Percentiles rank a stretch among this genome's conserved stretches.
These are phyloP conservation scores for Geotrichum candidum DNA, from an alignment of 1,139 yeast genomes.

Conservation along the genomic window DNA sequence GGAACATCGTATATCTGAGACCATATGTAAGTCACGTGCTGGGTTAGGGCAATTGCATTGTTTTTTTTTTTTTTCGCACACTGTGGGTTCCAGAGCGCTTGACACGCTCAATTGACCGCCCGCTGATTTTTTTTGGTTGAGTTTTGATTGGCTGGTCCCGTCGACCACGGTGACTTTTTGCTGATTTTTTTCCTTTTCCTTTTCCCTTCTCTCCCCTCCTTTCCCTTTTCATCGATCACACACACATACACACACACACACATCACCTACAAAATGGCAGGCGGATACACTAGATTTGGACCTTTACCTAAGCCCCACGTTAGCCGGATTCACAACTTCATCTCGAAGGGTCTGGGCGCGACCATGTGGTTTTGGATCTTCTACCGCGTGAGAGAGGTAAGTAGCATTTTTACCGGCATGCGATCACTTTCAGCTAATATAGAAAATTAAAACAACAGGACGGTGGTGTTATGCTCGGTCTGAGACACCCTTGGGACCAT, in stretches of 20 bases:
- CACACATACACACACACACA: neutral
- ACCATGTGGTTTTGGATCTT: slow-evolving; percentile 85
- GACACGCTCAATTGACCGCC: neutral
- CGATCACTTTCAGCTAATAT: neutral
- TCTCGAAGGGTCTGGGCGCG: slow-evolving; percentile 66
- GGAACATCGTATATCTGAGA: neutral
- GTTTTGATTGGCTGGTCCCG: neutral
- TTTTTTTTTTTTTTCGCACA: neutral
- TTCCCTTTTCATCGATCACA: neutral
- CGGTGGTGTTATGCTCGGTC: slow-evolving; percentile 39
- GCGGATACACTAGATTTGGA: slow-evolving; percentile 21
- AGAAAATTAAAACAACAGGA: slow-evolving; percentile 25
- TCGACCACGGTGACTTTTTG: neutral
- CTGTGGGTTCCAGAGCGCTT: neutral
- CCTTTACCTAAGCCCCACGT: slow-evolving; percentile 36
- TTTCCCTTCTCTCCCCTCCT: neutral
- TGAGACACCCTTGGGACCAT: slow-evolving; percentile 42
- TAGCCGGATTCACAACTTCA: slow-evolving; percentile 44
- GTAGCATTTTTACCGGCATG: slow-evolving; percentile 15
- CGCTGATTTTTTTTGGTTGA: neutral
- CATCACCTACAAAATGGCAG: slow-evolving; percentile 12
- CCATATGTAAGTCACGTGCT: neutral
- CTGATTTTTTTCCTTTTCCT: neutral
- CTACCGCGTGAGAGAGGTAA: slow-evolving; percentile 65
- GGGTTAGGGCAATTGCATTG: neutral